Base-by-base conservation (phyloP, 805 yeast genomes). In the Myxozyma monticola region DNA sequence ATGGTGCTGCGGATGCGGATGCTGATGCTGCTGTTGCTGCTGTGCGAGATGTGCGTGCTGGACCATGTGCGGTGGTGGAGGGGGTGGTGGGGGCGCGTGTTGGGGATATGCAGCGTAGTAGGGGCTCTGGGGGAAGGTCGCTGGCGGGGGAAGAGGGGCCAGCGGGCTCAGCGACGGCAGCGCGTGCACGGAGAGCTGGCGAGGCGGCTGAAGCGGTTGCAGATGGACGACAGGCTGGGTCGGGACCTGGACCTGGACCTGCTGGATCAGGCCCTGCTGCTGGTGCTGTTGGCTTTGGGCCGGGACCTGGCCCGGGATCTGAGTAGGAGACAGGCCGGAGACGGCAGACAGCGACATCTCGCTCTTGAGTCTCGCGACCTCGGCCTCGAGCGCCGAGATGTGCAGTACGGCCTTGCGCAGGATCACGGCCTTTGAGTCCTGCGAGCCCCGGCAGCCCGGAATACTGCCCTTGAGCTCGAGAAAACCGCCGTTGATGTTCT, bases 401-500 rank as follows among this genome's bases (percentile, higher is more conserved):
- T 74, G 73, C 9, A 72, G 68, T 37, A 67, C 67, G 0, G 77
- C 76, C 59, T 74, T 74, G 14, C 67, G 70, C 40, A 74, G 63
- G 14, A 73, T 70, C 44, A 67, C 68, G 0, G 77, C 76, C 57
- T 74, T 74, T n/a, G 77, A 73, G 47, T 72, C 77, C 54, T 69
- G 72, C 5, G 72, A 66, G 14, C 71, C 67, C 29, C 71, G 63
- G 36, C 75, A 65, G 15, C 68, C 65, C 2, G 78, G 78, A 7
- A 74, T 75, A 1, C 71, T 57, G 40, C 61, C 60, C 46, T 69
- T 68, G 17, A 74, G 60, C 40, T 65, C 67, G 34, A 70, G 67
- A 53, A 74, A 74, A 15, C 78, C 78, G 42, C 75, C 78, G 33
- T 73, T 73, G 44, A 74, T 74, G 51, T 70, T 68, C 46, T 73